Percentiles rank a stretch among this genome's conserved stretches.
Evolutionary conservation across 2,329 filamentous ascomycete species (phyloP).

Genomic region (Orbilia quercus): DNA sequence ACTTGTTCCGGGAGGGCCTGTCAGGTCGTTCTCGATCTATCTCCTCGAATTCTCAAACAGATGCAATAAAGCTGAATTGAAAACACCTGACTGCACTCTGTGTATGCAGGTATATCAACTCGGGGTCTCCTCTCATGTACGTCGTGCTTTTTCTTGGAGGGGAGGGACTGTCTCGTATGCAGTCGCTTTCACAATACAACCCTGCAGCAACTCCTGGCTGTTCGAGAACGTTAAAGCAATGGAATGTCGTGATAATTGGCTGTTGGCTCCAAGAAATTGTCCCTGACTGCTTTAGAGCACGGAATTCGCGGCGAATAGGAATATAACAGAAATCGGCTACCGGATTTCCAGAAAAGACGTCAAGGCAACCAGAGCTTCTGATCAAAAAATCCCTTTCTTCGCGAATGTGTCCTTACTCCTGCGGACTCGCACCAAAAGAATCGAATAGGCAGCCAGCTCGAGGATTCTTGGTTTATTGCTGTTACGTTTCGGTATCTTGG

Average conservation of each 20-base stretch:
- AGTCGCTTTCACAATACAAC: conserved; percentile 49
- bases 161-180: conserved; percentile 44
- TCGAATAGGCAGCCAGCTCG: conserved; percentile 53
- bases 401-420: conserved; percentile 17
- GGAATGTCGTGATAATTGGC: conserved; percentile 55
- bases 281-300: conserved; percentile 52
- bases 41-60: conserved; percentile 39
- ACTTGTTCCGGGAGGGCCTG: conserved; percentile 23
- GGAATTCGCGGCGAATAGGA: conserved; percentile 38
- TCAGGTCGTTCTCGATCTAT: conserved; percentile 42
- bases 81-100: too few relatives aligned
- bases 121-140: conserved; percentile 48
- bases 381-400: conserved; percentile 43
- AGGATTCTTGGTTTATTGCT: conserved; percentile 46
- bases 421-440: conserved; percentile 42
- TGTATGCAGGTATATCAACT: conserved; percentile 40
- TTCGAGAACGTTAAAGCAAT: conserved; percentile 54
- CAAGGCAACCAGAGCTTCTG: conserved; percentile 52
- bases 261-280: conserved; percentile 41
- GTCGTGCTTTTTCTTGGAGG: too few relatives aligned
- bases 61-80: conserved; percentile 38
- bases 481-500: conserved; percentile 54
- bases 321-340: conserved; percentile 31
- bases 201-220: conserved; percentile 56
- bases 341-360: conserved; percentile 42